Conservation (phyloP, 768 basidiomycete genomes). For the Pulveroboletus sp. region DNA sequence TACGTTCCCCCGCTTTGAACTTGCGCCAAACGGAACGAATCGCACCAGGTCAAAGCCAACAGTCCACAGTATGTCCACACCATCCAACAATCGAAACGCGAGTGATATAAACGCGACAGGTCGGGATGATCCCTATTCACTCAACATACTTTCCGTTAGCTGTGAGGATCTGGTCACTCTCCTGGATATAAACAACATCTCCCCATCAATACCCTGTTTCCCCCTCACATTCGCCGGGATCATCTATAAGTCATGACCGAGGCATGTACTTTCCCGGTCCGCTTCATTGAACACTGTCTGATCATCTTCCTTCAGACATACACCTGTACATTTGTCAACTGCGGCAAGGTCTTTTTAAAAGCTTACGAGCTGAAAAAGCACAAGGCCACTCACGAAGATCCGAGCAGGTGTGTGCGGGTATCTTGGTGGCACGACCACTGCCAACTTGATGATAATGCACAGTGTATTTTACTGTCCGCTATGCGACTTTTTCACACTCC, state of each 20-base stretch:
- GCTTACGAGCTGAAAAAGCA: slow-evolving; percentile 12
- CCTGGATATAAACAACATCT: neutral
- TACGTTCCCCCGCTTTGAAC: slow-evolving; percentile 6
- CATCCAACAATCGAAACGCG: neutral
- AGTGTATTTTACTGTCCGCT: slow-evolving; percentile 14
- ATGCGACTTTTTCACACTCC: slow-evolving; percentile 15
- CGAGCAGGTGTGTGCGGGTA: neutral
- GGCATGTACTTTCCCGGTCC: neutral
- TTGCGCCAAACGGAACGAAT: neutral
- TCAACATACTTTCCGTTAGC: neutral
- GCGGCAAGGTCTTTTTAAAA: slow-evolving; percentile 1
- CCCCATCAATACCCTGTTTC: neutral
- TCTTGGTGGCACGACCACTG: neutral
- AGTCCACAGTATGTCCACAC: slow-evolving; percentile 1
- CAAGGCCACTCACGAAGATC: slow-evolving; percentile 5
- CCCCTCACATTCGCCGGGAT: neutral
- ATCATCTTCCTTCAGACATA: neutral
- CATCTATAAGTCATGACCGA: slow-evolving; percentile 4
- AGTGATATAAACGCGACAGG: slow-evolving; percentile 10
- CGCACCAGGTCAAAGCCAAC: neutral
- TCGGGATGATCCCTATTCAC: neutral
- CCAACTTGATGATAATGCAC: neutral
- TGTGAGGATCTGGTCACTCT: slow-evolving; percentile 14
- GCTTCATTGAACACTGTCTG: neutral
- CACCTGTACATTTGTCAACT: slow-evolving; percentile 1